A percentile compares a stretch with the other conserved stretches of the same genome.
These are phyloP conservation scores for Populus alba DNA, from an alignment of 345 rosid species.

Conservation along the genomic window DNA sequence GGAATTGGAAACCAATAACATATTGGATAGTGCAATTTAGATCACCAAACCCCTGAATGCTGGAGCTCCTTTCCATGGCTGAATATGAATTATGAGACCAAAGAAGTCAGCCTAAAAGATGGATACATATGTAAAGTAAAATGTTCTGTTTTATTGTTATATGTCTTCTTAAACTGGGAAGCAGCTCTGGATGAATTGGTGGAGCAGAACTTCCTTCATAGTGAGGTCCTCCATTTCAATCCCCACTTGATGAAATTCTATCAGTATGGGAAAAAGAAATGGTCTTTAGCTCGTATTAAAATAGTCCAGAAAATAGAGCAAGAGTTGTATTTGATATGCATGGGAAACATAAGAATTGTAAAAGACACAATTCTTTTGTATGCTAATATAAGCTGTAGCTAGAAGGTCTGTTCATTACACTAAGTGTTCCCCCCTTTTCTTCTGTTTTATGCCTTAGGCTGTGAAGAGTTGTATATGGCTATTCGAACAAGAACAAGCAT, in stretches of 20 bases:
- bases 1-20: constrained; percentile 2
- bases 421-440: neutral
- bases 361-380: neutral
- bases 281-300: neutral
- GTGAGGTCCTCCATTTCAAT: neutral
- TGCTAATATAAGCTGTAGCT: neutral
- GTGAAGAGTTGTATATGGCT: constrained; percentile 89
- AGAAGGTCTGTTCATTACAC: neutral
- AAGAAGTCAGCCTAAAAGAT: neutral
- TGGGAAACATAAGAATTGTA: neutral
- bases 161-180: neutral
- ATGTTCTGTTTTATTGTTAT: neutral
- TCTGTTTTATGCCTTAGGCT: constrained; percentile 42
- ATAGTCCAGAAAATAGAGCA: neutral
- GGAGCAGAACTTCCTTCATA: neutral
- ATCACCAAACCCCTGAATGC: neutral
- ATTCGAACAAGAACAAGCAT: constrained; percentile 95
- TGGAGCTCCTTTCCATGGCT: neutral
- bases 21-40: neutral
- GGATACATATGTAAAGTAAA: neutral
- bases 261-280: neutral
- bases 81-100: neutral
- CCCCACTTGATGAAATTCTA: neutral
- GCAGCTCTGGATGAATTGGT: neutral
- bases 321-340: neutral